These are phyloP conservation scores for Yamadazyma laniorum DNA, from an alignment of 805 yeast species.

Conservation along the genomic window DNA sequence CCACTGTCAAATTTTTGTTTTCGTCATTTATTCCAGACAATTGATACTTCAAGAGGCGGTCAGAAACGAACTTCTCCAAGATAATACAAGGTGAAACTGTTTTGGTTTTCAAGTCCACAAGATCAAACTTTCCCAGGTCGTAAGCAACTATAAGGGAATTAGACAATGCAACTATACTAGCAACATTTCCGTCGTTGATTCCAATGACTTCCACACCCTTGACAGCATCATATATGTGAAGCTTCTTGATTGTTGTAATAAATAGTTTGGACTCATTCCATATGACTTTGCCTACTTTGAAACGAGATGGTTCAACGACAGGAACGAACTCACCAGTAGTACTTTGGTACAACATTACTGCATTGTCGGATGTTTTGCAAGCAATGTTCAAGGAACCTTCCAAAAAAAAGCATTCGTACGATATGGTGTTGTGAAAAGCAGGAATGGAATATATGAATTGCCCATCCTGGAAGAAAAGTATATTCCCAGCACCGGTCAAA, in stretches of 20 bases:
- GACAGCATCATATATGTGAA: background rate
- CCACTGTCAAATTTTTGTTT: conserved; percentile 9
- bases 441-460: background rate
- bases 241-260: background rate
- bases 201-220: background rate
- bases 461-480: conserved; percentile 1
- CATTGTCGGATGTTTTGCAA: background rate
- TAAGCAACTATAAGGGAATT: conserved; percentile 5
- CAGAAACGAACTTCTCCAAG: conserved; percentile 2
- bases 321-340: background rate
- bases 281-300: conserved; percentile 3
- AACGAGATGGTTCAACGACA: conserved; percentile 8
- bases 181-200: conserved; percentile 1
- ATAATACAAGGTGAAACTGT: background rate
- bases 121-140: conserved; percentile 8
- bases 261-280: background rate
- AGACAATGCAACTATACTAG: conserved; percentile 4
- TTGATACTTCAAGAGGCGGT: conserved; percentile 1
- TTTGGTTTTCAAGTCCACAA: background rate
- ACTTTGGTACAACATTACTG: background rate
- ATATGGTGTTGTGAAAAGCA: background rate
- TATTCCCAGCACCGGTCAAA: conserved; percentile 1
- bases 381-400: conserved; percentile 2
- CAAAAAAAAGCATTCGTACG: background rate
- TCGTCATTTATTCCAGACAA: conserved; percentile 5